Evolutionary conservation across 2,329 filamentous ascomycete genomes (phyloP), one percentile per base, ranked within the genome.

Genomic region (Pseudocercospora musae): DNA sequence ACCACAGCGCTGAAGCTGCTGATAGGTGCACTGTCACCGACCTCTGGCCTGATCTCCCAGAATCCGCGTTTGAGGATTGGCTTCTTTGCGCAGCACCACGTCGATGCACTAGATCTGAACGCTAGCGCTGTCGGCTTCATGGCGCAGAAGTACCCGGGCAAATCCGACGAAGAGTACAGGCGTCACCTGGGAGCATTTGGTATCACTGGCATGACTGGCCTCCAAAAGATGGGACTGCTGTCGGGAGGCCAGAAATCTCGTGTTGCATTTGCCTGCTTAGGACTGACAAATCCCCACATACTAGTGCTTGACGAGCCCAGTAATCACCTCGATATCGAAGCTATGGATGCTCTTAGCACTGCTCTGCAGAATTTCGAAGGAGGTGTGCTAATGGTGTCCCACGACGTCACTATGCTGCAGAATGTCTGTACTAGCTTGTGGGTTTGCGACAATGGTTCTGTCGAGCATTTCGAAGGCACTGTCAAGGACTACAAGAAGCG

Each of bases 241-340:
- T 99, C 95, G 13, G 95, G 95, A 83, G 95, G 95, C 81, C 95
- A 99, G 75, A 99, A 99, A 78, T 98, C 93, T 57, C 91, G 95
- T 81, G 95, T 99, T 1, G 95, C 95, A 7, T 99, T 99, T 78
- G 94, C 95, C n/a, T 98, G 94, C 75, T 79, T 99, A 65, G 94
- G 92, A 0, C 81, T 99, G 68, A 91, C 88, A 54, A 96, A 98
- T 78, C 95, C 95, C 18, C 95, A 99, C 75, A 98, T 99, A 69
- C 84, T 99, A 52, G 94, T 99, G 64, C 90, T 99, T 56, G 95
- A 99, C 84, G 95, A 99, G 78, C 95, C 95, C 76, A 96, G 92
- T 67, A 99, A 99, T 82, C 95, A 99, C 78, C 82, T 99, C 72
- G 95, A 99, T 86, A 98, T 99, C 71, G 95, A 99, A 78, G 95